Percentiles rank a stretch among this genome's conserved stretches.
Conservation (phyloP, 1,284 basidiomycete genomes). For the Puccinia coronata region DNA sequence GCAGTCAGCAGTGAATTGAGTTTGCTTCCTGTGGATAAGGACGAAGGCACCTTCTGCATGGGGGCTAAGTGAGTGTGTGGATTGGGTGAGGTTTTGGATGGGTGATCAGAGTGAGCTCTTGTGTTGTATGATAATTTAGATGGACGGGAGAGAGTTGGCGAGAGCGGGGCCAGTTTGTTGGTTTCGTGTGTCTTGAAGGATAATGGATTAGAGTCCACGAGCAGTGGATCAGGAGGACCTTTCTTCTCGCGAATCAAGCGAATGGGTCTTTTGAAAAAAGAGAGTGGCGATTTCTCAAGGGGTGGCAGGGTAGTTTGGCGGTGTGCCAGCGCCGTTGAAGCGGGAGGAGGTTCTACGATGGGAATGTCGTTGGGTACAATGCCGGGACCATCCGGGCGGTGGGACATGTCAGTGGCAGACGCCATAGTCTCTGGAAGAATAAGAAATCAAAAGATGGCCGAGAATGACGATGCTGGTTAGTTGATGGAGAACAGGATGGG, state of each 20-base stretch:
- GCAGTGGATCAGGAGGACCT: neutral
- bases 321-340: neutral
- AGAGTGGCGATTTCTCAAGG: neutral
- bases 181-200: neutral
- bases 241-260: conserved; percentile 28
- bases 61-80: neutral
- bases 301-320: neutral
- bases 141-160: neutral
- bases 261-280: conserved; percentile 30
- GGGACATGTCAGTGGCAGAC: neutral
- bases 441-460: neutral
- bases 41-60: neutral
- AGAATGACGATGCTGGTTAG: neutral
- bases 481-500: neutral
- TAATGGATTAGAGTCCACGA: neutral
- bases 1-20: conserved; percentile 25
- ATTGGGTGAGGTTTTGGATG: neutral
- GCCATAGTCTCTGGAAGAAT: neutral
- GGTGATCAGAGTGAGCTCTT: neutral
- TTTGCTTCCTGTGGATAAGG: neutral
- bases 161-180: neutral
- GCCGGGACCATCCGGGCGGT: neutral
- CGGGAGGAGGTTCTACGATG: neutral
- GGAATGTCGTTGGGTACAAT: neutral
- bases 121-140: neutral